phyloP scores from a whole-genome alignment of 116 monocot genomes.

The Trichopus zeylanicus region DNA sequence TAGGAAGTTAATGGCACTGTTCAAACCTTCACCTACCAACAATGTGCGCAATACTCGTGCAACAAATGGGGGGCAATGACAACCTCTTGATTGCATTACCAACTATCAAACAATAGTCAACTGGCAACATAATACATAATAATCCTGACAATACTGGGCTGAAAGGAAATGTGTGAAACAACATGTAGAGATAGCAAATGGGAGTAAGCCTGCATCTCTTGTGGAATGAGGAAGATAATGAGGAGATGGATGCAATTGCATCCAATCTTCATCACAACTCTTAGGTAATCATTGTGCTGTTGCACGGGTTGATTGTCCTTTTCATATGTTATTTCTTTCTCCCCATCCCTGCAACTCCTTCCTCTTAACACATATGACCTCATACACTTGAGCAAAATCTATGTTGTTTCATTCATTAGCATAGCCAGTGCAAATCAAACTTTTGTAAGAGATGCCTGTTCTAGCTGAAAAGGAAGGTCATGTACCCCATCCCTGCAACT shows the following conservation, averaged over 20 bases:
- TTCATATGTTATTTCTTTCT: neutral
- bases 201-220: conserved; percentile 5
- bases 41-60: neutral
- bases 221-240: neutral
- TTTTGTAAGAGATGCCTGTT: neutral
- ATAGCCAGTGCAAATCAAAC: too few species aligned
- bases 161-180: neutral
- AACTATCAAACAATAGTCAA: neutral
- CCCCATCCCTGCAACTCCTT: neutral
- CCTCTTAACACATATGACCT: too few species aligned
- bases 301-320: neutral
- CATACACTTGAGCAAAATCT: neutral
- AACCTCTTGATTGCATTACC: neutral
- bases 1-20: conserved; percentile 27
- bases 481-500: too few species aligned
- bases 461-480: neutral
- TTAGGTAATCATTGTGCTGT: conserved; percentile 6
- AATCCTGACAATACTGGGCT: neutral
- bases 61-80: too few species aligned
- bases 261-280: neutral
- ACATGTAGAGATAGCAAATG: neutral
- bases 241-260: too few species aligned
- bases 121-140: neutral
- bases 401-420: neutral
- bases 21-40: conserved; percentile 12